Evolutionary conservation across 176 grass and related monocot species (phyloP).

Genomic region (Carex scoparia): DNA sequence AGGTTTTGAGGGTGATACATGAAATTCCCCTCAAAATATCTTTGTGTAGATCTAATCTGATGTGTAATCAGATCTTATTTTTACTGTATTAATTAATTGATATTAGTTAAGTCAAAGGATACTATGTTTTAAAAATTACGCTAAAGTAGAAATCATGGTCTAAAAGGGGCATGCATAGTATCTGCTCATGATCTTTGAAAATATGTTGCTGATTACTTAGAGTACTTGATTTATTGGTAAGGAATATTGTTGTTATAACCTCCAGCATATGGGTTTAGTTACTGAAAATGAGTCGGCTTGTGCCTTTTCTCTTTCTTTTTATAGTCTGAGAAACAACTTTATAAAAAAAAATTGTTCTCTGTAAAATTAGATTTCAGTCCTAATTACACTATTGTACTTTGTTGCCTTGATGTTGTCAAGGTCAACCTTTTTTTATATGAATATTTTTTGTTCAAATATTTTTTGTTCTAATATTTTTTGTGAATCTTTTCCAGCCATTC

Average conservation of each 20-base stretch:
- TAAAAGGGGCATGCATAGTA: no score
- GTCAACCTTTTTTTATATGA: background rate
- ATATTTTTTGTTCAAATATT: no score
- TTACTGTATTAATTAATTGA: background rate
- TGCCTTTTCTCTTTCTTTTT: background rate
- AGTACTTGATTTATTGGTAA: no score
- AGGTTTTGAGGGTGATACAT: no score
- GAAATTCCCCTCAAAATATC: background rate
- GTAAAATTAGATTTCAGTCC: background rate
- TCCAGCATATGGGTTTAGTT: no score
- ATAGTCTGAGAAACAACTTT: background rate
- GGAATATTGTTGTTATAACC: no score
- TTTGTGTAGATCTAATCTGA: background rate
- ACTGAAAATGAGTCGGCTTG: no score
- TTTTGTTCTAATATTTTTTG: background rate
- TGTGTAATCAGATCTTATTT: background rate
- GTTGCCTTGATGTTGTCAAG: no score
- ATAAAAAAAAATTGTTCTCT: background rate
- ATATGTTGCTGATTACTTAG: no score
- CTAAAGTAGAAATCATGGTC: no score
- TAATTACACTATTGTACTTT: no score
- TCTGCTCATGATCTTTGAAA: no score
- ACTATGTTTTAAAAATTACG: background rate
- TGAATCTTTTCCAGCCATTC: constrained; percentile 53
- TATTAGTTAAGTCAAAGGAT: background rate